Evolutionary conservation across 2,329 filamentous ascomycete species (phyloP), one percentile per base, ranked within the genome.

Genomic region (Penicillium aurantiogriseum): DNA sequence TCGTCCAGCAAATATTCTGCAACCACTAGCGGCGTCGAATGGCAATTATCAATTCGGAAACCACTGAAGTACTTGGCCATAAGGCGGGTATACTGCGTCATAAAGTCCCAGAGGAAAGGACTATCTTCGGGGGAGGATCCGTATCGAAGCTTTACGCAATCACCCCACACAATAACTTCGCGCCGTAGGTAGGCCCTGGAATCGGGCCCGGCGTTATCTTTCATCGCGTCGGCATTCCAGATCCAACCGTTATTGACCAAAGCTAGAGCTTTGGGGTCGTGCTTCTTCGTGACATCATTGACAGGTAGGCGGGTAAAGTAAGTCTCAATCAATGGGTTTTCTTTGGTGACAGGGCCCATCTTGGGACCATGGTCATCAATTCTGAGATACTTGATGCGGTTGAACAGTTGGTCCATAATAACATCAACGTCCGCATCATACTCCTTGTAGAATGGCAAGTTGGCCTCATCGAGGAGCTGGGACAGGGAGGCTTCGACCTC

Each of bases 191-290:
- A 99, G n/a, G 93, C 92, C 55, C 88, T 87, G 9, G 93, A 96
- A 46, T 90, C 81, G 0, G 92, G 89, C 0, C 95, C 95, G 31
- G 94, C 94, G 69, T 97, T 94, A 77, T 99, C 94, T 43, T 91
- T 83, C 75, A 97, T 84, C 1, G 94, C 93, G 76, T 97, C 95
- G 6, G 93, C 93, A 57, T 91, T 93, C 94, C 94, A 99, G 9
- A 99, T 92, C 94, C 94, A 99, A 43, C 94, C 94, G 70, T 99
- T 99, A 76, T 97, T 97, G 40, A 88, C 92, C 51, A 99, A 78
- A 2, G 91, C 90, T 45, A 96, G 81, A 43, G 92, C 88, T 56
- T 88, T 88, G 1, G 87, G 82, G 56, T 87, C 87, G 69, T 95
- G 88, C 68, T 90, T 87, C 60, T 86, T 82, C 0, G 94, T 96